These are phyloP conservation scores for Tephrocybe sp. DNA, from an alignment of 768 basidiomycete genomes.

Conservation along the genomic window DNA sequence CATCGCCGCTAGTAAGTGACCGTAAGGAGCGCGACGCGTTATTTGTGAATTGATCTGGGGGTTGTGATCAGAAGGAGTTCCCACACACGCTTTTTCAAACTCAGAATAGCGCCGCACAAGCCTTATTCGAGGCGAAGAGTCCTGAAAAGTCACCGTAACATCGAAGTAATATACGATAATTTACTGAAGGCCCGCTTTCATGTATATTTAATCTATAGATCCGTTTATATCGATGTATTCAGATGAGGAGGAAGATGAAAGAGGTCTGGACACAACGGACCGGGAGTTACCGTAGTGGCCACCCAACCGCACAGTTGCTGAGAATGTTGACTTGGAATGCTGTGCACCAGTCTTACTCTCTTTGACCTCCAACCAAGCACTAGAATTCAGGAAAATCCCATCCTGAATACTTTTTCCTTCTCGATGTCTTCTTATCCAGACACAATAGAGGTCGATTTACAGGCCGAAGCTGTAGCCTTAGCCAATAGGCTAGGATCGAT, in stretches of 20 bases:
- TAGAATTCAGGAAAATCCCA: neutral
- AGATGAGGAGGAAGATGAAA: neutral
- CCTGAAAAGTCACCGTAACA: constrained; percentile 12
- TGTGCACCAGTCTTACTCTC: constrained; percentile 12
- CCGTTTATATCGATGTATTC: constrained; percentile 3
- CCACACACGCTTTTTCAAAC: constrained; percentile 25
- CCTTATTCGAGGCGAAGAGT: constrained; percentile 2
- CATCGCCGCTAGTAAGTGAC: constrained; percentile 32
- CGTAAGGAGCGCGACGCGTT: constrained; percentile 20
- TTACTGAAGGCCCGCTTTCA: neutral
- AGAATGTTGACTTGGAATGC: constrained; percentile 15
- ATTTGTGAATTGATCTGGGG: constrained; percentile 9
- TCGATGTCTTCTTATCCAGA: constrained; percentile 9
- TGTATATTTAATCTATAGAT: neutral
- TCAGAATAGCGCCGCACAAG: constrained; percentile 21
- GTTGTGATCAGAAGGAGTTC: constrained; percentile 11
- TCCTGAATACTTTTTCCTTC: constrained; percentile 4
- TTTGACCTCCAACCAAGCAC: constrained; percentile 15
- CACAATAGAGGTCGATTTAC: constrained; percentile 18
- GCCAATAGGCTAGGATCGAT: constrained; percentile 27
- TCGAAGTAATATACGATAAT: neutral
- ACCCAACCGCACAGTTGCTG: constrained; percentile 11
- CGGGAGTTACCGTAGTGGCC: constrained; percentile 30
- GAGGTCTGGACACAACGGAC: constrained; percentile 24
- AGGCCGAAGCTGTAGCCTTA: constrained; percentile 24